A percentile compares a stretch with the other conserved stretches of the same genome.
phyloP scores from a whole-genome alignment of 179 eudicot species.

The Carnegiea gigantea region DNA sequence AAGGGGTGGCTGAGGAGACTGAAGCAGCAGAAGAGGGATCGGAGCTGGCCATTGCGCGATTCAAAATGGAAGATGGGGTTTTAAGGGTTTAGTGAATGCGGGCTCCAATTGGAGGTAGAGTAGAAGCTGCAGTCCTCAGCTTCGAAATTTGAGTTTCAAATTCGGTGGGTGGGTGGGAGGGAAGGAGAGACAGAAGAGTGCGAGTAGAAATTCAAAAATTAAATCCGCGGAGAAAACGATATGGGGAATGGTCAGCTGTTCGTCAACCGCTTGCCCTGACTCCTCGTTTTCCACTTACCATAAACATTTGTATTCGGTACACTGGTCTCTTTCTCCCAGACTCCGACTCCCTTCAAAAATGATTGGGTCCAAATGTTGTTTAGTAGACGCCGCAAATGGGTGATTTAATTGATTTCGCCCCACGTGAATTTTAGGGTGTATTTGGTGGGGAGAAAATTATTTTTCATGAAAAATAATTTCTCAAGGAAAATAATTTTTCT shows the following conservation, averaged over 20 bases:
- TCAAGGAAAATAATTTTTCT: no score
- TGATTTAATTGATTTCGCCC: no score
- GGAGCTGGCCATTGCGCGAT: slow-evolving; percentile 25
- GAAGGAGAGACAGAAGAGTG: neutral
- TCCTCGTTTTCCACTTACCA: neutral
- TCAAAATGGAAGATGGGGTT: neutral
- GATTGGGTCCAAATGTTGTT: no score
- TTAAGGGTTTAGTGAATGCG: neutral
- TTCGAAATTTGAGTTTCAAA: slow-evolving; percentile 2
- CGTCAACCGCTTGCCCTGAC: neutral
- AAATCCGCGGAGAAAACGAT: slow-evolving; percentile 9
- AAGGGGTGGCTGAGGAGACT: slow-evolving; percentile 23
- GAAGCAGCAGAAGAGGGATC: slow-evolving; percentile 31
- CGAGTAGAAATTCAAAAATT: neutral
- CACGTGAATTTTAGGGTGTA: no score
- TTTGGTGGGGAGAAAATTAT: no score
- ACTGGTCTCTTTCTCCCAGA: no score
- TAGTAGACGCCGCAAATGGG: no score
- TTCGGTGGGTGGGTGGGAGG: neutral
- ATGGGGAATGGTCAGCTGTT: neutral
- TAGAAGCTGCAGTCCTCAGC: neutral
- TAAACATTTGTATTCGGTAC: no score
- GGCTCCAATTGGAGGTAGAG: neutral
- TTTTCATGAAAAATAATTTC: no score
- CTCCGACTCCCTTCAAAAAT: no score